Evolutionary conservation across 1,139 yeast species (phyloP), one percentile per base, ranked within the genome.

Genomic region (Kluyveromyces sp.): DNA sequence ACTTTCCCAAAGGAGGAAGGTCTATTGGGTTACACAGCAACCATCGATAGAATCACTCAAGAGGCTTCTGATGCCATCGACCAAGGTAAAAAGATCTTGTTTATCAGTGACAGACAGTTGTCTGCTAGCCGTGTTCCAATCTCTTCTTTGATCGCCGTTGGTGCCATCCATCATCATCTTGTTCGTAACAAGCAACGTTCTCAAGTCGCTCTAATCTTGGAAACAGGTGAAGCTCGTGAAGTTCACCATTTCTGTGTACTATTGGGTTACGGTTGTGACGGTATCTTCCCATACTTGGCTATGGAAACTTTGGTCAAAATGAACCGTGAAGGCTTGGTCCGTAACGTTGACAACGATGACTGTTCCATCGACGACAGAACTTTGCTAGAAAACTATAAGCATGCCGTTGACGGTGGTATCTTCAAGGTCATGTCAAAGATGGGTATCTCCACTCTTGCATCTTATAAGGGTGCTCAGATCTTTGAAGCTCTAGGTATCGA

Each of bases 391-490:
- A 90, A 92, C 72, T 92, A 87, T 72, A 84, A 83, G 66, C 73
- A 78, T 54, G 82, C 97, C 25, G 74, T 86, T 52, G 95, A 90
- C 64, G 83, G 89, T 49, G 97, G 97, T 69, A 83, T 92, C 56
- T 73, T 88, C 63, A 92, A 92, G 72, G 97, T 92, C 51, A 92
- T 92, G 98, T 87, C 97, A 41, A 92, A 92, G 75, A 92, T 92
- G 97, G 98, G 98, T 75, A 92, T 92, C 59, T 90, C 97, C 36
- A 92, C 98, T 34, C 75, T 92, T 66, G 96, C 97, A 27, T 87
- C 96, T 26, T 92, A 92, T 71, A 92, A 92, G 70, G 98, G 97
- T 68, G 98, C 98, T 26, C 98, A 92, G 71, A 92, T 92, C 62
- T 92, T 92, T 65, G 98, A 92, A 70, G 96, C 96, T 47, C 75